phyloP scores from a whole-genome alignment of 2,329 filamentous ascomycete genomes.

The Gaeumannomyces sp. region DNA sequence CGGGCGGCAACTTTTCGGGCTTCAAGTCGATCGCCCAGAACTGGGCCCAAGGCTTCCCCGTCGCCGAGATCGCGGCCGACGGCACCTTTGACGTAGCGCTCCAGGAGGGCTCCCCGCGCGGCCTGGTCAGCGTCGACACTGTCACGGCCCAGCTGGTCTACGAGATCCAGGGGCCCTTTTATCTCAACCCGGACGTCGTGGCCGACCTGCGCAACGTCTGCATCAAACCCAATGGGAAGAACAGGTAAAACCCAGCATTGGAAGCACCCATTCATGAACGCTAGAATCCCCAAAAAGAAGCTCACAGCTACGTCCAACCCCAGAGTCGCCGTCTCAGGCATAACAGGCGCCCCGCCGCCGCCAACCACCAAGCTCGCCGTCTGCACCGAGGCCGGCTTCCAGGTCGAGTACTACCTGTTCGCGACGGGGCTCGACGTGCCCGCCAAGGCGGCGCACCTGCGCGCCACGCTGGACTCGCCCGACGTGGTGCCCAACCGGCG shows the following conservation, averaged over 20 bases:
- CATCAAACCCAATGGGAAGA: slow-evolving; percentile 27
- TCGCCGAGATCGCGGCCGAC: slow-evolving; percentile 29
- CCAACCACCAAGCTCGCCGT: slow-evolving; percentile 47
- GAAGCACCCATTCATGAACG: background rate
- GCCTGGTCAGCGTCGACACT: slow-evolving; percentile 26
- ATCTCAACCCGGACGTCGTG: slow-evolving; percentile 42
- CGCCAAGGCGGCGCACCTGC: slow-evolving; percentile 21
- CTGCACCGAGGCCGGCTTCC: slow-evolving; percentile 28
- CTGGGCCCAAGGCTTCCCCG: slow-evolving; percentile 28
- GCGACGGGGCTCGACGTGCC: slow-evolving; percentile 21
- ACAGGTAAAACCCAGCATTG: slow-evolving; percentile 18
- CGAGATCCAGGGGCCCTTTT: slow-evolving; percentile 27
- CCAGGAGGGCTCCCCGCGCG: slow-evolving; percentile 25
- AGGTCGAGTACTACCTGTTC: slow-evolving; percentile 21
- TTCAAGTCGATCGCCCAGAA: slow-evolving; percentile 30
- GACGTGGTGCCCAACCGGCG: slow-evolving; percentile 20
- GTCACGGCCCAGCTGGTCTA: slow-evolving; percentile 15
- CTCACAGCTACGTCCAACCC: background rate
- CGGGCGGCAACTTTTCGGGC: slow-evolving; percentile 48
- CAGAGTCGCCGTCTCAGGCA: slow-evolving; percentile 31
- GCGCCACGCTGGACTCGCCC: slow-evolving; percentile 18
- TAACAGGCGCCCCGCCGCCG: slow-evolving; percentile 36
- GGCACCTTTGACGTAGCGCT: slow-evolving; percentile 30
- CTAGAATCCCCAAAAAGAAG: background rate
- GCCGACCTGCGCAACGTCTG: slow-evolving; percentile 31